Base-by-base conservation (phyloP, 495 filamentous ascomycete genomes). In the Aspergillus kassunensis region DNA sequence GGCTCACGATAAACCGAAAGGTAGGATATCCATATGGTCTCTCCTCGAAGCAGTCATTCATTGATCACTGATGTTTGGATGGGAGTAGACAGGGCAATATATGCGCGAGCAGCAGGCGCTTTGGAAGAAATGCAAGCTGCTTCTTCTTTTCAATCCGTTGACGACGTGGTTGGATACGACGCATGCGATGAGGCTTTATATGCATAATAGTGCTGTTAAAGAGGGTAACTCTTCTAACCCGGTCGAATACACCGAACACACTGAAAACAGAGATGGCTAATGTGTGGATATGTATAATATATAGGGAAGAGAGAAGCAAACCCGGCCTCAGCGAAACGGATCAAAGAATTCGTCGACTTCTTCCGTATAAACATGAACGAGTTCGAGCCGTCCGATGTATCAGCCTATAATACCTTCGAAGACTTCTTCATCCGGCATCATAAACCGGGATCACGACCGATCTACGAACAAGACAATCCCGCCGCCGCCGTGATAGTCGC, bases 381-480 rank as follows among this genome's bases (percentile, higher is more conserved):
- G 19, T 71, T 69, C 58, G 43, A 63, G 7, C 68, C 64, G 1
- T 63, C 61, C 8, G 62, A 71, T 35, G 49, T 52, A n/a, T 35
- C 54, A 8, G 57, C 49, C 16, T 75, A 73, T 53, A 7, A 5
- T 3, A 69, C 60, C 1, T 73, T 73, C 56, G 69, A 77, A 50
- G 64, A 72, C 23, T 79, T 78, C 61, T 77, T 78, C 56, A 60
- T 70, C 8, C 72, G 76, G 9, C 59, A 60, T 15, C 71, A 75
- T 49, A 61, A 58, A 13, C 60, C 62, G 5, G 64, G 56, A 0
- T 55, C 62, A 12, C 59, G 76, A 4, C 73, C 73, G 0, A 67
- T 73, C 21, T 57, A 58, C 21, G 63, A 64, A 9, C 56, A 60
- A 6, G 61, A 64, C 8, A 58, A 75, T 52, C 57, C 63, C 16